Evolutionary conservation across 2,329 filamentous ascomycete genomes (phyloP).

Genomic region (Ciborinia camelliae): DNA sequence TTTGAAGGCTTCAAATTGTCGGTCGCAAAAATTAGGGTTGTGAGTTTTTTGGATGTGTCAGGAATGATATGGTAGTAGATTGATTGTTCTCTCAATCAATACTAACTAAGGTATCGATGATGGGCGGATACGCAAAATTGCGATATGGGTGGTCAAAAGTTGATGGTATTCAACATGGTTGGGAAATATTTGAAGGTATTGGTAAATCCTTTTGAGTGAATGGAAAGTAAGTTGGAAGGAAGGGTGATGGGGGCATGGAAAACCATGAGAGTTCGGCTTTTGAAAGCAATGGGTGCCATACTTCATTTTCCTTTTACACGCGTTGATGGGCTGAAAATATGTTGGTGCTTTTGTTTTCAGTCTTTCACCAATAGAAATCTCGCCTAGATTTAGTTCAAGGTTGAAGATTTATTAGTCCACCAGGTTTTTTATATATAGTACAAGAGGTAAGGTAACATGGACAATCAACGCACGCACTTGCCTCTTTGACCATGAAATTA

Average conservation of each 20-base stretch:
- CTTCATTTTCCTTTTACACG: slow-evolving; percentile 5
- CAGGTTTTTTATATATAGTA: too few species aligned
- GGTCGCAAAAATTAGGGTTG: slow-evolving; percentile 15
- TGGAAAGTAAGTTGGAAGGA: slow-evolving; percentile 7
- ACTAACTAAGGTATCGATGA: background rate
- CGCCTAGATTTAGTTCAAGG: too few species aligned
- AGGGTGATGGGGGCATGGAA: slow-evolving; percentile 11
- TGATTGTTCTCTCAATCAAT: slow-evolving; percentile 1
- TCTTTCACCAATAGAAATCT: too few species aligned
- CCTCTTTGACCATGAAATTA: too few species aligned
- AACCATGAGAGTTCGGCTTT: slow-evolving; percentile 17
- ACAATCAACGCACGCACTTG: too few species aligned
- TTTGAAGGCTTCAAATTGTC: background rate
- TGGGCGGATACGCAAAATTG: too few species aligned
- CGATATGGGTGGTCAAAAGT: slow-evolving; percentile 4
- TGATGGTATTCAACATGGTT: slow-evolving; percentile 11
- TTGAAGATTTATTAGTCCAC: too few species aligned
- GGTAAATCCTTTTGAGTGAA: slow-evolving; percentile 6
- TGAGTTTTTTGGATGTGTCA: slow-evolving; percentile 6
- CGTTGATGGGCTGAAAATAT: slow-evolving; percentile 13
- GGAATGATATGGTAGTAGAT: background rate
- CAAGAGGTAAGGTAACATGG: too few species aligned
- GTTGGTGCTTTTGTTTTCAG: slow-evolving; percentile 16
- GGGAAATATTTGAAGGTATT: slow-evolving; percentile 7
- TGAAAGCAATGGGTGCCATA: slow-evolving; percentile 1